A percentile compares a stretch with the other conserved stretches of the same genome.
Evolutionary conservation across 495 filamentous ascomycete genomes (phyloP).

Genomic region (Xylaria sp.): DNA sequence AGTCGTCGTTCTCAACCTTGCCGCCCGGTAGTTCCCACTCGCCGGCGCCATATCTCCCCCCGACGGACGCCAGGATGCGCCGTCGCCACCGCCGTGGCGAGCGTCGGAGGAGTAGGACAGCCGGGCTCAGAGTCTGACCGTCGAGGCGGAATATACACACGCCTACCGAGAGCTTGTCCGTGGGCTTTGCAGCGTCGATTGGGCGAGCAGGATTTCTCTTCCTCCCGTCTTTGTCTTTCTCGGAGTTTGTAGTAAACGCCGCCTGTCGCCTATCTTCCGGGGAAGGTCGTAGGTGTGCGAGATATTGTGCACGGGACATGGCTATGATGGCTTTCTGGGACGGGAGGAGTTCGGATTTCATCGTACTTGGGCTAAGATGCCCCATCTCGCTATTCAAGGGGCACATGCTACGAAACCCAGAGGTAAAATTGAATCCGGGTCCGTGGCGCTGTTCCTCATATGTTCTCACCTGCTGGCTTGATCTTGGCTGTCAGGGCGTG

Average conservation of each 20-base stretch:
- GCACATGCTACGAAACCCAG: neutral
- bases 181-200: neutral
- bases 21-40: conserved; percentile 40
- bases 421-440: neutral
- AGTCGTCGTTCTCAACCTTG: conserved; percentile 34
- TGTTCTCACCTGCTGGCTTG: neutral
- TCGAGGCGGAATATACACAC: conserved; percentile 41
- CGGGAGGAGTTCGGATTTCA: conserved; percentile 35
- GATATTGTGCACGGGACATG: conserved; percentile 39
- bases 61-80: neutral
- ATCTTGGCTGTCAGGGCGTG: neutral
- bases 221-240: neutral
- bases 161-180: conserved; percentile 36
- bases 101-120: conserved; percentile 34
- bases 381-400: neutral
- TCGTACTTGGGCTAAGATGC: neutral
- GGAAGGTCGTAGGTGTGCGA: conserved; percentile 27
- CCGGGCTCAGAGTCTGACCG: conserved; percentile 30
- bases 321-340: conserved; percentile 37
- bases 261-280: neutral
- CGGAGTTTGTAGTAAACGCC: neutral
- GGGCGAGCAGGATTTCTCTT: neutral
- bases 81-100: conserved; percentile 19
- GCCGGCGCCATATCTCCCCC: neutral
- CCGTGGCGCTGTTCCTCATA: neutral